Evolutionary conservation across 306 rosid species (phyloP), one percentile per base, ranked within the genome.

Genomic region (Lotus japonicus): DNA sequence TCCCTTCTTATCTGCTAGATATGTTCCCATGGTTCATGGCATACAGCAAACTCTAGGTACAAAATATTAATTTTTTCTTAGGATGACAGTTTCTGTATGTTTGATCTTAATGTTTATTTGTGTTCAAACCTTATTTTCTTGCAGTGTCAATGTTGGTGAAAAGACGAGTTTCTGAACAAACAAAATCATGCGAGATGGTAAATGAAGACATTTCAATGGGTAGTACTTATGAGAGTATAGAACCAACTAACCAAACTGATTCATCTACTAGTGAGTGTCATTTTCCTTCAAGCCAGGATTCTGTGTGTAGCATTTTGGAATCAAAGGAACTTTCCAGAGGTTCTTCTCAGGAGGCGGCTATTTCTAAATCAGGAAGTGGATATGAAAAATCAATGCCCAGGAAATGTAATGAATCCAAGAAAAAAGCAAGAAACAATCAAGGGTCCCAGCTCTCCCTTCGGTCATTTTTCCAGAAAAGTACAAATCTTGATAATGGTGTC

Each of bases 1-100:
- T 52, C 90, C 97, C 18, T 65, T 88, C 58, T 82, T 88, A 36
- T 94, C 97, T 86, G 82, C 95, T 73, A 85, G 96, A 86, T 90
- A 88, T 68, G 83, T 77, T 71, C 95, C 96, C 54, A 88, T 77
- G 87, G 84, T 86, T 77, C 92, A 75, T 31, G 97, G 97, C 21
- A 69, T 84, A 81, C 96, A 88, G 81, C 91, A 91, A 85, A 88
- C 94, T 60, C 81, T 90, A 36, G 96, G 99, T 90, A 86, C 58
- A 8, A 74, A 31, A 59, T 42, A 54, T 69, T 35, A 21, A 69
- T 66, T 38, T 49, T 49, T 68, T 79, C 56, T 16, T 72, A 43
- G 44, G 62, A 56, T 68, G 75, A 51, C 21, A 41, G 44, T 46
- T 14, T 56, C 12, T 70, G 18, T 33, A 8, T 16, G 58, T 66